Conservation (phyloP, 2,329 filamentous ascomycete genomes). For the Colletotrichum plurivorum region DNA sequence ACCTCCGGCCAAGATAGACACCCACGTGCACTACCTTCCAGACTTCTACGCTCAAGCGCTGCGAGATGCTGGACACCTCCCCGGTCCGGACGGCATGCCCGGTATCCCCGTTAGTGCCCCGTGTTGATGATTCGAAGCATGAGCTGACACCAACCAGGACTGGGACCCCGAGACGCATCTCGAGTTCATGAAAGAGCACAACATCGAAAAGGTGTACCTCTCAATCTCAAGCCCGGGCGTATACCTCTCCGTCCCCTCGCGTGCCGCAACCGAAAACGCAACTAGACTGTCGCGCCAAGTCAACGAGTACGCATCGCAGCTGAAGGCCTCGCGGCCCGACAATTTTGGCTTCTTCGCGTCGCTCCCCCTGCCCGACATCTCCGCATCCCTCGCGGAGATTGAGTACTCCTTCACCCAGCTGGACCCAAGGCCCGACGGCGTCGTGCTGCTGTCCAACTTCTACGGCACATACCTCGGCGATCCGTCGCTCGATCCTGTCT, state of each 20-base stretch:
- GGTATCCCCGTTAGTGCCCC: no score
- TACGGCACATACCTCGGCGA: slow-evolving; percentile 68
- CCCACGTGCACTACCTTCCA: slow-evolving; percentile 44
- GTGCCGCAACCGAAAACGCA: slow-evolving; percentile 40
- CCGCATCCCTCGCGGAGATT: slow-evolving; percentile 63
- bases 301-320: slow-evolving; percentile 42
- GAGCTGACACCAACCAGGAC: no score
- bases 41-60: slow-evolving; percentile 45
- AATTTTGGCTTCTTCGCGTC: slow-evolving; percentile 66
- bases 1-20: slow-evolving; percentile 42
- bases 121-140: no score
- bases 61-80: slow-evolving; percentile 42
- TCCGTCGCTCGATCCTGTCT: slow-evolving; percentile 59
- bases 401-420: slow-evolving; percentile 55
- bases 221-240: slow-evolving; percentile 46
- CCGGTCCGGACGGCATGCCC: slow-evolving; percentile 46
- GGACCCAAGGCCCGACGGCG: slow-evolving; percentile 60
- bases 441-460: slow-evolving; percentile 66
- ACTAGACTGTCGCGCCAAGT: slow-evolving; percentile 50
- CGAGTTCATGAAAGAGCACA: slow-evolving; percentile 42
- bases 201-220: slow-evolving; percentile 43
- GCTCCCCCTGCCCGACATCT: slow-evolving; percentile 65
- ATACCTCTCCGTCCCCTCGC: slow-evolving; percentile 44
- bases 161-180: slow-evolving; percentile 39
- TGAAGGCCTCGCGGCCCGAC: slow-evolving; percentile 42